Base-by-base conservation (phyloP, 257 asterid species). In the Capsicum chinense region DNA sequence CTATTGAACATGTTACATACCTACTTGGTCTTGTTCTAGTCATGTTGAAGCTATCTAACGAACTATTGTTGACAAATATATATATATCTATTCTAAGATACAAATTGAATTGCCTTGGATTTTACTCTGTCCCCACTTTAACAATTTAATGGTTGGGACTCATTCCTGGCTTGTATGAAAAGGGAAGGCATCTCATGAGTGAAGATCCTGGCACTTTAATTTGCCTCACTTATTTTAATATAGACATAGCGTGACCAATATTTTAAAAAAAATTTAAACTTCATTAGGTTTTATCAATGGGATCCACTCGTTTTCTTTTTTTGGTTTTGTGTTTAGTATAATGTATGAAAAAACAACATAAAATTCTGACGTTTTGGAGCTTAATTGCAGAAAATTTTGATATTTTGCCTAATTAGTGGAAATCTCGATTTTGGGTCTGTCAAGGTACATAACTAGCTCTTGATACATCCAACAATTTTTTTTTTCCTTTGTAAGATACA, bases 51-150 rank as follows among this genome's bases (percentile, higher is more conserved):
- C 74, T 80, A 80, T 42, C 83, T 60, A 80, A 80, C 83, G 69
- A 80, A 80, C 74, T 8, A 60, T 39, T 67, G 48, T 56, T 56
- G 68, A 8, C 63, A 33, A 6, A 19, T 57, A 35, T 58, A 57
- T 19, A 54, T 15, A 57, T 19, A 60, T 26, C n/a, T 80, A 26
- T 42, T 44, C 58, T 59, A 17, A 60, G 19, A 19, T 44, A 26
- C 21, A 58, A 5, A 60, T 60, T 39, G 60, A 39, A 44, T 64
- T 85, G 86, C 48, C 89, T 87, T 87, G 47, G 16, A 68, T 68
- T 82, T 58, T 76, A 87, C 89, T 87, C 54, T 71, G 66, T 84
- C 87, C 89, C 87, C 87, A 82, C 86, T 37, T 6, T 33, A 71
- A 17, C 56, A 37, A 19, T 17, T 86, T 79, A 50, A 58, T 19